A percentile compares a stretch with the other conserved stretches of the same genome.
These are phyloP conservation scores for Bassia scoparia DNA, from an alignment of 148 eudicot species.

Conservation along the genomic window DNA sequence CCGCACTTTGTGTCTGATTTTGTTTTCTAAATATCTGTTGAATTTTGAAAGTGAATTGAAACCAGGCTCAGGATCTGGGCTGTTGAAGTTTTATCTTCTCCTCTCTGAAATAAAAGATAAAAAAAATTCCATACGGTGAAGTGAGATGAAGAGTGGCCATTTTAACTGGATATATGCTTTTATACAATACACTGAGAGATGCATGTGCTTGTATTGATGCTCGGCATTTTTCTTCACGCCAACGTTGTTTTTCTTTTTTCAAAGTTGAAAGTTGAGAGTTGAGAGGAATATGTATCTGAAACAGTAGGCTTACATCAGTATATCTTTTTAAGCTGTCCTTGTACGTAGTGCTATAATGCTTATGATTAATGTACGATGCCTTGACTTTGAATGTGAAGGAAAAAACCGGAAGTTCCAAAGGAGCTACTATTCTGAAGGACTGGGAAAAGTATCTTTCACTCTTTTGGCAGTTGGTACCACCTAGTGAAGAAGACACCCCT, in stretches of 20 bases:
- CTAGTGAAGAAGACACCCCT: slow-evolving; percentile 99
- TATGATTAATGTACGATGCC: background rate
- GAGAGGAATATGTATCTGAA: background rate
- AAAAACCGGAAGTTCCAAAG: slow-evolving; percentile 93
- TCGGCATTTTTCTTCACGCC: background rate
- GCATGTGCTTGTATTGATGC: background rate
- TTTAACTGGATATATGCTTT: no score
- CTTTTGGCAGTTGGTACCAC: slow-evolving; percentile 98
- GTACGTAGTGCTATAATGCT: background rate
- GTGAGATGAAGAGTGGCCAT: background rate
- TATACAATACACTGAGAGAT: background rate
- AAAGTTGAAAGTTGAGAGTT: background rate
- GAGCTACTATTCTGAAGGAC: slow-evolving; percentile 75
- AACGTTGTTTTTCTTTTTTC: background rate
- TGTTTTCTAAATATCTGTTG: background rate
- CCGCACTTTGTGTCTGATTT: background rate
- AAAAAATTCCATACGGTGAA: background rate
- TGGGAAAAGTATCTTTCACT: slow-evolving; percentile 90
- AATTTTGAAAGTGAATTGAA: background rate
- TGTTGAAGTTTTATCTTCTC: background rate
- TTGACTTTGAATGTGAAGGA: slow-evolving; percentile 44
- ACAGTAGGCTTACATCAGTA: background rate
- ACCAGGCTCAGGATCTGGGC: background rate
- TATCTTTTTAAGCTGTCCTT: background rate
- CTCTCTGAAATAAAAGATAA: background rate